These are phyloP conservation scores for Ambrosia trifida DNA, from an alignment of 129 eudicot species.

Conservation along the genomic window DNA sequence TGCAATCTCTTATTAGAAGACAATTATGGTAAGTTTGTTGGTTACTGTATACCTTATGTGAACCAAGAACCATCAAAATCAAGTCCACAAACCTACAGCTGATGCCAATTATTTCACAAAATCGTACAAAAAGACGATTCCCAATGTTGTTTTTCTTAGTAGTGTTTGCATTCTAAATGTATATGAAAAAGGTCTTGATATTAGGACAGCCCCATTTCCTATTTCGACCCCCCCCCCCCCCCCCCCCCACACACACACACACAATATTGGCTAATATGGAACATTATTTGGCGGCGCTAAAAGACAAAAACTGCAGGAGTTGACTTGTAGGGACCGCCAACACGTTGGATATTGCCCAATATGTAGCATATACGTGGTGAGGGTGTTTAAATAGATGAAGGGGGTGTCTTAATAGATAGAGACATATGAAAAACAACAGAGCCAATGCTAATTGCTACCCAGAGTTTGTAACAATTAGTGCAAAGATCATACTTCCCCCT, in stretches of 20 bases:
- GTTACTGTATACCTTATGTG: slow-evolving; percentile 7
- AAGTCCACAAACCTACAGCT: neutral
- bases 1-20: slow-evolving; percentile 2
- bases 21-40: neutral
- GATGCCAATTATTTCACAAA: neutral
- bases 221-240: no score
- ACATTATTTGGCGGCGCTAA: no score
- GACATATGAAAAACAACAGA: neutral
- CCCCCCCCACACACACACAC: no score
- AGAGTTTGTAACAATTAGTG: neutral
- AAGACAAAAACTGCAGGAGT: no score
- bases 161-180: neutral
- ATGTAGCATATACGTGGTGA: no score
- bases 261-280: no score
- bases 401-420: no score
- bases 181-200: neutral
- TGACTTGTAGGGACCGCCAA: no score
- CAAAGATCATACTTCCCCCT: neutral
- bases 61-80: neutral
- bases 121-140: neutral
- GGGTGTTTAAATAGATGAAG: no score
- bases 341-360: no score
- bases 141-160: neutral
- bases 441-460: neutral
- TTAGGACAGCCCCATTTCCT: no score